phyloP scores from a whole-genome alignment of 148 eudicot genomes.

The Nepenthes mirabilis region DNA sequence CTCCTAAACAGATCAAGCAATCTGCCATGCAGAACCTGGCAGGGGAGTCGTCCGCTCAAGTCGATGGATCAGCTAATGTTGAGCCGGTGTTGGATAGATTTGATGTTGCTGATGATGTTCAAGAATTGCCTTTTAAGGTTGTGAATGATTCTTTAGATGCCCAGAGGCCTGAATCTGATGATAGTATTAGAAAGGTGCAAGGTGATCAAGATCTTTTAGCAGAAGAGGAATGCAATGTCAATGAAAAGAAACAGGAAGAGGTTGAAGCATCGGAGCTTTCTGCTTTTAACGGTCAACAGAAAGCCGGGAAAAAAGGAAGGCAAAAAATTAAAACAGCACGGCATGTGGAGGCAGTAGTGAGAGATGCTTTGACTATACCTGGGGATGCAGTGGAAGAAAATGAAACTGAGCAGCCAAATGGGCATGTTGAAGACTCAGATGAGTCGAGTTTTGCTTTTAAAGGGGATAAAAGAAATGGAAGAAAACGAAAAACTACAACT shows the following conservation, averaged over 20 bases:
- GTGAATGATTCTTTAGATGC: constrained; percentile 38
- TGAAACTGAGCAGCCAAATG: constrained; percentile 33
- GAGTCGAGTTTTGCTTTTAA: constrained; percentile 28
- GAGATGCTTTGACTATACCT: constrained; percentile 34
- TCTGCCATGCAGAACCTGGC: constrained; percentile 16
- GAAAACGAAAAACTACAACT: constrained; percentile 48
- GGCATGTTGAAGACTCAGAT: constrained; percentile 39
- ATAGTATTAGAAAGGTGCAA: constrained; percentile 20
- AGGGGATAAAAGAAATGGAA: constrained; percentile 32
- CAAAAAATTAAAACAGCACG: constrained; percentile 23
- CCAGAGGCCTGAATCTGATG: constrained; percentile 23
- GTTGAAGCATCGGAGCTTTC: constrained; percentile 40
- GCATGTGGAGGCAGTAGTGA: constrained; percentile 33
- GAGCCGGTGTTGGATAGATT: constrained; percentile 22
- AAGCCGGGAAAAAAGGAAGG: constrained; percentile 28
- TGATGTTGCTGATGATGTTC: constrained; percentile 32
- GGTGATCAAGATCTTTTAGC: constrained; percentile 21
- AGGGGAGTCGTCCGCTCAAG: constrained; percentile 11
- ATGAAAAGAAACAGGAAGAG: constrained; percentile 19
- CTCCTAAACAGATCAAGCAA: constrained; percentile 60
- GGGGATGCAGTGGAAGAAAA: constrained; percentile 28
- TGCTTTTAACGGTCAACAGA: constrained; percentile 21
- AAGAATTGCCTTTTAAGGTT: constrained; percentile 27
- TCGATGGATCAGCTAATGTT: constrained; percentile 14
- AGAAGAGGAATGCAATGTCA: constrained; percentile 21